Conservation (phyloP, 805 yeast genomes). For the Sugiyamaella valdiviana region DNA sequence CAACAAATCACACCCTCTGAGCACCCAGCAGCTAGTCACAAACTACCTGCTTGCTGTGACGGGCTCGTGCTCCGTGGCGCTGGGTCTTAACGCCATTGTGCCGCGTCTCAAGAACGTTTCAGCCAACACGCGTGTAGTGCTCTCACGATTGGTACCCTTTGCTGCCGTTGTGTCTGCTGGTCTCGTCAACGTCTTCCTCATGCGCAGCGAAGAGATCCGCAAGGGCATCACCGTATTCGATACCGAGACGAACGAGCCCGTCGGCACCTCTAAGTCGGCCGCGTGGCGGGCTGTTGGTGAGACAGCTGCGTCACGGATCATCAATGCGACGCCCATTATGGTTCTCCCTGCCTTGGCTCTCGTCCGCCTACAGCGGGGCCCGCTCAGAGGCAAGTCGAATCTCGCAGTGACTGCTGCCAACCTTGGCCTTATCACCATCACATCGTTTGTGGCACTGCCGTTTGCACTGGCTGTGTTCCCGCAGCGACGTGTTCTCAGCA, state of each 20-base stretch:
- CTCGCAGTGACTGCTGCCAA: constrained; percentile 65
- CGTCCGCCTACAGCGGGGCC: constrained; percentile 65
- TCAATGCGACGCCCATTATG: constrained; percentile 97
- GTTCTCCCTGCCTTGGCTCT: constrained; percentile 86
- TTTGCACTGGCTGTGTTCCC: constrained; percentile 96
- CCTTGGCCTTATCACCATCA: constrained; percentile 75
- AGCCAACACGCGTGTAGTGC: constrained; percentile 61
- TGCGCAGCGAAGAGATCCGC: constrained; percentile 91
- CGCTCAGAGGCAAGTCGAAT: constrained; percentile 62
- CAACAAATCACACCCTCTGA: constrained; percentile 86
- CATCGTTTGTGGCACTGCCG: constrained; percentile 84
- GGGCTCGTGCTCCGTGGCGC: constrained; percentile 92
- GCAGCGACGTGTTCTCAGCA: constrained; percentile 63
- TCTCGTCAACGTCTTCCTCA: constrained; percentile 87
- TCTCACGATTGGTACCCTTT: constrained; percentile 90
- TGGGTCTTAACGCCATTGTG: constrained; percentile 87
- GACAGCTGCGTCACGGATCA: constrained; percentile 90
- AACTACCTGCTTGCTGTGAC: constrained; percentile 85
- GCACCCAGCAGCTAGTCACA: constrained; percentile 67
- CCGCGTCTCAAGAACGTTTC: constrained; percentile 69
- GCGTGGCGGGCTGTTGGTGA: constrained; percentile 94
- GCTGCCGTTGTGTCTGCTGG: constrained; percentile 99
- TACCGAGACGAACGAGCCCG: constrained; percentile 30
- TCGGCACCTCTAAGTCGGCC: constrained; percentile 75
- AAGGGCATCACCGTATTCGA: constrained; percentile 41